These are phyloP conservation scores for Eucalyptus victrix DNA, from an alignment of 345 rosid genomes.

Conservation along the genomic window DNA sequence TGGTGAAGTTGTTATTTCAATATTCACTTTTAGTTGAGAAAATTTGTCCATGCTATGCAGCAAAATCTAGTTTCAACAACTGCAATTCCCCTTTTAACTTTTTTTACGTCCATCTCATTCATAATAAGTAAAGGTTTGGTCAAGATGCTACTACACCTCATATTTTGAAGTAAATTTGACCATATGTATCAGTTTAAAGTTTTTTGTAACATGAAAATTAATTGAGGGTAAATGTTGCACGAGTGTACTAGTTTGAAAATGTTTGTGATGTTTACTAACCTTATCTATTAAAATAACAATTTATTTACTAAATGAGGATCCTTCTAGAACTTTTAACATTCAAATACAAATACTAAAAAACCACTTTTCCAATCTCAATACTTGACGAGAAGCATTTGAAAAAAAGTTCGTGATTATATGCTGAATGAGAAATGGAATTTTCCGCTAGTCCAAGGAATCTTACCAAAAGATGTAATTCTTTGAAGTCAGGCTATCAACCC, in stretches of 20 bases:
- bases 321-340: not conserved
- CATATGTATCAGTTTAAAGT: too few relatives aligned
- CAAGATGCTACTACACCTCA: not conserved
- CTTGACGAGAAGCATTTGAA: too few relatives aligned
- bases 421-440: too few relatives aligned
- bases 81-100: not conserved
- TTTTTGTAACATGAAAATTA: too few relatives aligned
- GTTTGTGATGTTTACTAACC: too few relatives aligned
- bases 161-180: too few relatives aligned
- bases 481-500: too few relatives aligned
- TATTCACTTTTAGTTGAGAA: not conserved
- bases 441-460: too few relatives aligned
- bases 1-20: not conserved
- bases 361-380: not conserved
- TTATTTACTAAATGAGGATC: not conserved
- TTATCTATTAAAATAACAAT: not conserved
- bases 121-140: not conserved
- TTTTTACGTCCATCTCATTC: not conserved
- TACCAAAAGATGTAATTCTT: too few relatives aligned
- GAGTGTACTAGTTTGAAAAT: not conserved
- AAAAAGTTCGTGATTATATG: too few relatives aligned
- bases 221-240: too few relatives aligned
- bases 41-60: not conserved
- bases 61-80: not conserved
- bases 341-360: not conserved